Evolutionary conservation across 108 stramenopile genomes (phyloP), one percentile per base, ranked within the genome.

Genomic region (Conticribra weissflogii): DNA sequence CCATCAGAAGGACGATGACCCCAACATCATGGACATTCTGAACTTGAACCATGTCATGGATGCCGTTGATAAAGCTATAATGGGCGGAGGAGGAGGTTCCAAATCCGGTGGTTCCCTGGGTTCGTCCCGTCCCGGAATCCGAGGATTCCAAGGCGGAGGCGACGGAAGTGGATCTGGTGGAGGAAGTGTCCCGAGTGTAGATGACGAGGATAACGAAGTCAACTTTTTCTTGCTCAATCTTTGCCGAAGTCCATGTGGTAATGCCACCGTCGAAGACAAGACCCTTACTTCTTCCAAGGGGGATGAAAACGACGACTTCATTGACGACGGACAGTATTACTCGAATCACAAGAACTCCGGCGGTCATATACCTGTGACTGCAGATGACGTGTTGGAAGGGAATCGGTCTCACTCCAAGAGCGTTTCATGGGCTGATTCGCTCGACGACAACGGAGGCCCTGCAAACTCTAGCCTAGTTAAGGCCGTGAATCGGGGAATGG

Each of bases 21-120:
- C 62, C 19, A 63, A 63, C 49, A 49, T 63, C 23, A 63, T 63
- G 62, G 62, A 63, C 49, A 25, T 63, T 49, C 28, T 63, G 7
- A 49, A 27, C 4, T 25, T 63, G 4, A 46, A 63, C 1, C 24
- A 44, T 47, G 62, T 63, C 28, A 63, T 63, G 62, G 47, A 63
- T 22, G 62, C 34, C 28, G 62, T 63, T 29, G 49, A 63, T 48
- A 27, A 50, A 27, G 62, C 45, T 27, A 49, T 63, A 4, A 25
- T 63, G 16, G 27, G 16, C 15, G 17, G 62, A 18, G 41, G 46
- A 19, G 22, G n/a, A n/a, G n/a, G n/a, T n/a, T n/a, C n/a, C n/a
- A n/a, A n/a, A n/a, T 12, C 36, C 36, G 12, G 12, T 41, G 36
- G 36, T 41, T 41, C 36, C 36, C 12, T 41, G 5, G 36, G n/a